Percentiles rank a stretch among this genome's conserved stretches.
Evolutionary conservation across 164 flowering plant genomes (phyloP).

Genomic region (Paratinospora sagittata): DNA sequence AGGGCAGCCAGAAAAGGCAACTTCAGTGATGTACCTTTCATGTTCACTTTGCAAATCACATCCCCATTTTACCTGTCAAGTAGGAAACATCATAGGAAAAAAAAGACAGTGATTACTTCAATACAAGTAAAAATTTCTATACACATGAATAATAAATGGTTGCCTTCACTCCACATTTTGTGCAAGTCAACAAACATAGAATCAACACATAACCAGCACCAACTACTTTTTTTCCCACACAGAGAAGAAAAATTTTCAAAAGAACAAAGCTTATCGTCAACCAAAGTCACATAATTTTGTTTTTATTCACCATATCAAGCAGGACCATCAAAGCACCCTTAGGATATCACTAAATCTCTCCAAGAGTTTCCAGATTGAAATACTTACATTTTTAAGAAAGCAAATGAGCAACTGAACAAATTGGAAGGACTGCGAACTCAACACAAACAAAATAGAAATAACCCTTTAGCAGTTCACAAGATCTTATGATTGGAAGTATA

Average conservation of each 20-base stretch:
- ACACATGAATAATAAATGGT: too few species aligned
- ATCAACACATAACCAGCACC: background rate
- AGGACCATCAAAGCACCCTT: background rate
- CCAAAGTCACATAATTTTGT: background rate
- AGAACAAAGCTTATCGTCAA: background rate
- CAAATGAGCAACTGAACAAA: too few species aligned
- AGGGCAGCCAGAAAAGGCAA: slow-evolving; percentile 76
- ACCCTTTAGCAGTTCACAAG: too few species aligned
- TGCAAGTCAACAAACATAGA: background rate
- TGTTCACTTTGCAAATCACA: slow-evolving; percentile 99
- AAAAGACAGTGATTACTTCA: background rate
- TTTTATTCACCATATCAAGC: background rate
- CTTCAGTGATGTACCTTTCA: slow-evolving; percentile 91
- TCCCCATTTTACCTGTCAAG: slow-evolving; percentile 88
- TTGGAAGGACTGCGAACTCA: too few species aligned
- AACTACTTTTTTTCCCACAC: background rate
- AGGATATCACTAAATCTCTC: background rate
- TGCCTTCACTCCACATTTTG: background rate
- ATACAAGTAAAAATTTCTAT: background rate
- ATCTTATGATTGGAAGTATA: too few species aligned
- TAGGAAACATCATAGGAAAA: background rate
- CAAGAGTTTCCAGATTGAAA: too few species aligned
- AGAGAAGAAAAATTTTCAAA: background rate
- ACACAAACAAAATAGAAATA: too few species aligned
- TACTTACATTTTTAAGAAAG: too few species aligned